A percentile compares a stretch with the other conserved stretches of the same genome.
Evolutionary conservation across 441 rosid species (phyloP).

Genomic region (Erodium moschatum): DNA sequence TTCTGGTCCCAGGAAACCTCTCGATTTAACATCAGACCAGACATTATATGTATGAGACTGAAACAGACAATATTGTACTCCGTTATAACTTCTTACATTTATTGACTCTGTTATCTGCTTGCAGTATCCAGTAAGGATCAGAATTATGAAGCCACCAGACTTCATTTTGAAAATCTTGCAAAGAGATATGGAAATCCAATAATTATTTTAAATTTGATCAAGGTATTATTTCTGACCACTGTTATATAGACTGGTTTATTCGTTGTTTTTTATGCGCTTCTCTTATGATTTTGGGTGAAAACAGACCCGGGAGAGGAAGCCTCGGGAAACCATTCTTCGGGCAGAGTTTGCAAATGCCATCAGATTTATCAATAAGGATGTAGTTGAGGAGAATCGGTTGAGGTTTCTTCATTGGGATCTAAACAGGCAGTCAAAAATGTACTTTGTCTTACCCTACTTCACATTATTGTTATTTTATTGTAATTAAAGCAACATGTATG

Average conservation of each 20-base stretch:
- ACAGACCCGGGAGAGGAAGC: conserved; percentile 84
- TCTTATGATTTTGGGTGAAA: conserved; percentile 13
- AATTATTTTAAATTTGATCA: conserved; percentile 82
- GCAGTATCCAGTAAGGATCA: conserved; percentile 85
- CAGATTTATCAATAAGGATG: conserved; percentile 71
- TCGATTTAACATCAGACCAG: conserved; percentile 85
- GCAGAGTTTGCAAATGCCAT: conserved; percentile 93
- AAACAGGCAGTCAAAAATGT: conserved; percentile 77
- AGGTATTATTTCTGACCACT: conserved; percentile 34
- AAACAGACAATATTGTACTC: conserved; percentile 7
- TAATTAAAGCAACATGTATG: conserved; percentile 13
- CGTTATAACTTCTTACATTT: conserved; percentile 7
- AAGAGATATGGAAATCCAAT: conserved; percentile 94
- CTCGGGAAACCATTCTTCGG: conserved; percentile 88
- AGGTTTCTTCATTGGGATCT: conserved; percentile 78
- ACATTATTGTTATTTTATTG: conserved; percentile 8
- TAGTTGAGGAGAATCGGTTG: conserved; percentile 63
- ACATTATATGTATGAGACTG: conserved; percentile 59
- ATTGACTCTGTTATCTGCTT: conserved; percentile 23
- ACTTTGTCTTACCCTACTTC: conserved; percentile 20
- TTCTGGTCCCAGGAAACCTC: conserved; percentile 99
- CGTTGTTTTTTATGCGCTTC: too few relatives aligned
- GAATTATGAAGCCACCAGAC: conserved; percentile 83
- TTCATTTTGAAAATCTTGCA: conserved; percentile 85
- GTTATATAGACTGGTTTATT: too few relatives aligned